phyloP scores from a whole-genome alignment of 2,329 filamentous ascomycete species.

The Alternaria arbusti region DNA sequence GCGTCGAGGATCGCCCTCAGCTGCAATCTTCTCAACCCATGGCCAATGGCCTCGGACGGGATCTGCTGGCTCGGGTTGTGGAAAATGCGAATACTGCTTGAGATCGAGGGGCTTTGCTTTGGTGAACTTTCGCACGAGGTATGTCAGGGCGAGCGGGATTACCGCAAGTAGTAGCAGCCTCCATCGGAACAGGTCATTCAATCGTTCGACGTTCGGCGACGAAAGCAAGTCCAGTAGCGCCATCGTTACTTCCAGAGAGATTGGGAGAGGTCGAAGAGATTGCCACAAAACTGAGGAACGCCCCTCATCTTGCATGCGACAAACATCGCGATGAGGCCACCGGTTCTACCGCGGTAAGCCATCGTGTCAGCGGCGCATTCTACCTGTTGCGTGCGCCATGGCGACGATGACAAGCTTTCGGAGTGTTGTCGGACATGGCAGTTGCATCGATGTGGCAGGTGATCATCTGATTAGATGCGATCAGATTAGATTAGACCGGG shows the following conservation, averaged over 20 bases:
- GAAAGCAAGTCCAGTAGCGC: background rate
- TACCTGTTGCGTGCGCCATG: background rate
- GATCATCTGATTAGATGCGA: constrained; percentile 6
- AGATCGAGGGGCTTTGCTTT: constrained; percentile 9
- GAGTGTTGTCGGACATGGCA: background rate
- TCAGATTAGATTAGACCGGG: constrained; percentile 1
- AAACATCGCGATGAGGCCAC: background rate
- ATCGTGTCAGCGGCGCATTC: background rate
- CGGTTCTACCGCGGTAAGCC: background rate
- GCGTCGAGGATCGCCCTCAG: constrained; percentile 20
- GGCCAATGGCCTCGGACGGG: constrained; percentile 22
- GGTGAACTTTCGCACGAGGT: background rate
- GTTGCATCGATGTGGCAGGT: background rate
- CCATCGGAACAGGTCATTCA: background rate
- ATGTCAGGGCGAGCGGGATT: background rate
- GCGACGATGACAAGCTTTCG: background rate
- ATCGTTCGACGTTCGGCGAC: background rate
- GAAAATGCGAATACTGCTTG: constrained; percentile 21
- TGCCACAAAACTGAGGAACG: background rate
- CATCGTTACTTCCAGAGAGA: background rate
- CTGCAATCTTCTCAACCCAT: constrained; percentile 24
- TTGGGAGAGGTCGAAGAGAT: background rate
- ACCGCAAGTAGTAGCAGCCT: background rate
- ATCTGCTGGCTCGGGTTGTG: constrained; percentile 23
- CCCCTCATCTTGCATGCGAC: background rate